These are phyloP conservation scores for Fusarium globosum DNA, from an alignment of 2,329 filamentous ascomycete genomes.

Conservation along the genomic window DNA sequence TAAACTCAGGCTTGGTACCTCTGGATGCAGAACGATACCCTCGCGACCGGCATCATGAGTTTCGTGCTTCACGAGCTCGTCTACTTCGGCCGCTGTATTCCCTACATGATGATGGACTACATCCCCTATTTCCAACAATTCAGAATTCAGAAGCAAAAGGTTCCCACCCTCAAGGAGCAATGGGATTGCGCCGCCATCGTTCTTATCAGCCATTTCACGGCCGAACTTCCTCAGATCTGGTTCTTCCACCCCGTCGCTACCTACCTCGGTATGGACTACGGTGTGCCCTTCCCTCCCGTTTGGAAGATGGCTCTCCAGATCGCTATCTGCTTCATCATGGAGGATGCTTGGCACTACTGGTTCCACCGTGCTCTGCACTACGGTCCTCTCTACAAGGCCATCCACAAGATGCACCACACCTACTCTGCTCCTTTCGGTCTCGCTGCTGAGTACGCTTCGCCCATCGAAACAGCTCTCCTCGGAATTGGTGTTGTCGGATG, in stretches of 20 bases:
- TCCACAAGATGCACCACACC: conserved; percentile 99
- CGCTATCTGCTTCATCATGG: conserved; percentile 91
- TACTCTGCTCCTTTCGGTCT: conserved; percentile 98
- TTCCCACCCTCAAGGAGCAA: conserved; percentile 92
- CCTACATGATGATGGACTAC: conserved; percentile 91
- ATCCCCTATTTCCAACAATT: conserved; percentile 91
- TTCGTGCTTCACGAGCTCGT: conserved; percentile 94
- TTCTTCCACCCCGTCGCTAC: conserved; percentile 97
- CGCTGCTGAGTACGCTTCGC: conserved; percentile 96
- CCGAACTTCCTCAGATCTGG: conserved; percentile 98
- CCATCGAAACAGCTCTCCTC: conserved; percentile 95
- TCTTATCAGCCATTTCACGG: conserved; percentile 94
- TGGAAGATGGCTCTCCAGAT: conserved; percentile 94
- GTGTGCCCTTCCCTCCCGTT: conserved; percentile 86
- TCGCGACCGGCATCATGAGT: conserved; percentile 97
- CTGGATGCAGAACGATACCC: conserved; percentile 96
- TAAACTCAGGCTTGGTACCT: conserved; percentile 85
- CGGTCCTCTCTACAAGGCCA: conserved; percentile 92
- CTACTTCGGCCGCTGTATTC: conserved; percentile 92
- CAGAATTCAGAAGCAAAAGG: conserved; percentile 92
- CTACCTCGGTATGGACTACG: conserved; percentile 88
- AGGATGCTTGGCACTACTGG: conserved; percentile 99
- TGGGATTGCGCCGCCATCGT: conserved; percentile 94
- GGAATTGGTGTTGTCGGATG: conserved; percentile 86
- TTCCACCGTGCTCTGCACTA: conserved; percentile 93